phyloP scores from a whole-genome alignment of 1,284 basidiomycete species.

The Vanrija sp. region DNA sequence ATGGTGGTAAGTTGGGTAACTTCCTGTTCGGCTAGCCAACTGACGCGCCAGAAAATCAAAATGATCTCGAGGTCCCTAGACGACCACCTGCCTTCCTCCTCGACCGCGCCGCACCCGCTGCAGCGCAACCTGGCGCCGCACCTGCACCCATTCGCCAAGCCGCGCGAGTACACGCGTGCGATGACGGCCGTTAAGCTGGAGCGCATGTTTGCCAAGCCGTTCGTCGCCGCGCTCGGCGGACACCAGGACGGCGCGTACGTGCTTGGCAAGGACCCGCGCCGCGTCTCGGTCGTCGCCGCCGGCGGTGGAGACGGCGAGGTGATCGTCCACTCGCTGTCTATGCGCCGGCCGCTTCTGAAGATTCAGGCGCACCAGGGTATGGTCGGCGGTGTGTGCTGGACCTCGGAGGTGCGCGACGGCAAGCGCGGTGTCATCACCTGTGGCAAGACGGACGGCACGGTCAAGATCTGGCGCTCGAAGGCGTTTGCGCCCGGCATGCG shows the following conservation, averaged over 20 bases:
- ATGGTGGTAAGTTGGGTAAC: too few relatives aligned
- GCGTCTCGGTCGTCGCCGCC: constrained; percentile 78
- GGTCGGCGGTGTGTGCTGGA: constrained; percentile 64
- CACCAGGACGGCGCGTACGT: constrained; percentile 95
- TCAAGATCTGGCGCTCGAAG: constrained; percentile 79
- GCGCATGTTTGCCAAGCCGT: constrained; percentile 94
- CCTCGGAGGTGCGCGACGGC: constrained; percentile 49
- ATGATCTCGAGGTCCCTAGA: constrained; percentile 50
- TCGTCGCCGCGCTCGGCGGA: constrained; percentile 83
- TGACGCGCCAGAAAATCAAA: constrained; percentile 46
- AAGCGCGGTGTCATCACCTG: constrained; percentile 75
- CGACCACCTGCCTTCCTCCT: constrained; percentile 48
- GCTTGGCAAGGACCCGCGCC: constrained; percentile 70
- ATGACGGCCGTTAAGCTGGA: constrained; percentile 96
- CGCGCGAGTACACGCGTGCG: constrained; percentile 89
- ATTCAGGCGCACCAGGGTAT: constrained; percentile 87
- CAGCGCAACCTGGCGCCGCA: constrained; percentile 90
- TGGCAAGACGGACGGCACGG: constrained; percentile 76
- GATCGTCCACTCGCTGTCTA: constrained; percentile 79
- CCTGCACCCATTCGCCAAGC: constrained; percentile 88
- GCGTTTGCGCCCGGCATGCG: constrained; percentile 43
- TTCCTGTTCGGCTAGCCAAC: too few relatives aligned
- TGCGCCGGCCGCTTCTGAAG: constrained; percentile 62
- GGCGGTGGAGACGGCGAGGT: constrained; percentile 95
- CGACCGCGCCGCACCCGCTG: constrained; percentile 57